Evolutionary conservation across 257 asterid species (phyloP), one percentile per base, ranked within the genome.

Genomic region (Paraleonurus japonicus): DNA sequence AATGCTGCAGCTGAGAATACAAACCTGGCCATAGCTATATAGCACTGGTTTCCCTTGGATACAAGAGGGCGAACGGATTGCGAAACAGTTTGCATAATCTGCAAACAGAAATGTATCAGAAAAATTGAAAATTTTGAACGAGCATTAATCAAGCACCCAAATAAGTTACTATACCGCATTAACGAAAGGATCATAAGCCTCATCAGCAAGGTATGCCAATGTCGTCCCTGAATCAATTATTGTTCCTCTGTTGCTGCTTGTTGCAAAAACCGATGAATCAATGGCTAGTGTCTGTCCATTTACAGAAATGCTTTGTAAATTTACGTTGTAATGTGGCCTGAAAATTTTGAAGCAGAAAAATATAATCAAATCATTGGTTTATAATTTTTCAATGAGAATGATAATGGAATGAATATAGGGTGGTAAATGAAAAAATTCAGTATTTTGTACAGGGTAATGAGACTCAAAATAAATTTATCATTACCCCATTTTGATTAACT

Each of bases 201-300:
- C 97, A 72, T 88, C 95, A 10, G 96, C 94, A 74, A 95, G 89
- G 82, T 95, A 94, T 16, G 98, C 96, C 81, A 94, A 80, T 8
- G 99, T 94, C 48, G 99, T 94, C 78, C 99, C 98, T 8, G 99
- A 95, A 81, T 95, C 99, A 39, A 95, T 80, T 79, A 95, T 92
- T 7, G 98, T 95, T 74, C 99, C 99, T 59, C 84, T 74, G 83
- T 79, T 89, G 80, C 32, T 61, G 64, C 95, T 75, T 67, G 98
- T 92, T 50, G 88, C 75, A 78, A 95, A 95, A 20, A 88, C 98
- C 4, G 94, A 82, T 22, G 92, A 75, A 69, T 80, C 85, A 73
- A 95, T 89, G 62, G 92, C 61, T 76, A 95, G 78, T 50, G 74
- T 71, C 84, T 95, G 97, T 51, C 99, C 99, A 53, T 92, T 92